Base-by-base conservation (phyloP, 1,284 basidiomycete genomes). In the Melampsora abietis-canadensis region DNA sequence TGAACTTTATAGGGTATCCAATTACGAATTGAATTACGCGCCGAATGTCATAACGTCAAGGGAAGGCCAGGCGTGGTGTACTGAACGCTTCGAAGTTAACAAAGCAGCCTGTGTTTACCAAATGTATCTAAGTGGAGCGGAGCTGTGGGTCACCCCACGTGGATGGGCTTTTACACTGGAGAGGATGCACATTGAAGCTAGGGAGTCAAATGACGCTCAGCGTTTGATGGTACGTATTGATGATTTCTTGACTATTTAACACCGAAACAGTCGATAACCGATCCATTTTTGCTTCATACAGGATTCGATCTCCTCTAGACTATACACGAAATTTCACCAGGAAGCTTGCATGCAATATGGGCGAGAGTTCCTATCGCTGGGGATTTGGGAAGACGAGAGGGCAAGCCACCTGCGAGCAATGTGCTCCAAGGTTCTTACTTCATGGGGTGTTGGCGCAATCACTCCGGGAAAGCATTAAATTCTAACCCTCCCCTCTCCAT, bases 261-360 rank as follows among this genome's bases (percentile, higher is more conserved):
- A 47, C 31, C 31, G 68, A 40, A 37, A 8, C 21, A 37, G 40
- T 46, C 24, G 31, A 21, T 27, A 60, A 54, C 21, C 31, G 10
- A 12, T n/a, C 47, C 6, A 1, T 19, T 1, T n/a, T 59, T 47
- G 37, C 34, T 21, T 69, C 60, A 19, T 31, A 37, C 75, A 80
- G 79, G 77, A 76, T 57, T 76, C 79, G 7, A 80, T 81, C 69
- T 77, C 78, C 31, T 77, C 77, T 17, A 75, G 79, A 27, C 73
- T 81, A 48, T 81, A 80, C 68, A 79, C 78, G 66, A 81, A 81
- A 57, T 81, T 80, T 64, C 78, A 79, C 64, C 78, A 79, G 44
- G 80, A 81, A 63, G 80, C 79, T 34, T 81, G 80, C 75, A 80
- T 81, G 80, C 80, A 81, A 68, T 80, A 81, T 63, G 80, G 80